Percentiles rank a stretch among this genome's conserved stretches.
Evolutionary conservation across 306 rosid genomes (phyloP).

Genomic region (Aeschynomene evenia): DNA sequence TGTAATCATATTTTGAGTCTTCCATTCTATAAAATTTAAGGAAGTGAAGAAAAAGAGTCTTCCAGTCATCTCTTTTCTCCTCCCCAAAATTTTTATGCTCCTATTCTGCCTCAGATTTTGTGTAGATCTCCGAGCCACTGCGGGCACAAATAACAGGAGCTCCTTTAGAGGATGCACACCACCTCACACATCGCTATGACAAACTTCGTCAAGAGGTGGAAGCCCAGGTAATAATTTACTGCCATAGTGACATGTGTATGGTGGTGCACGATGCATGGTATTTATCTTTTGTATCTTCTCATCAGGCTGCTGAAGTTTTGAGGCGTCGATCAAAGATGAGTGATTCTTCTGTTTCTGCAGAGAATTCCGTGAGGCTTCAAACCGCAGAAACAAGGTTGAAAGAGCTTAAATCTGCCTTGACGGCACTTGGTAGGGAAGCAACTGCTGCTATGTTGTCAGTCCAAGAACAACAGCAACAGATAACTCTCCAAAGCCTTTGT

Average conservation of each 20-base stretch:
- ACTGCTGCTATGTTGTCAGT: slow-evolving; percentile 85
- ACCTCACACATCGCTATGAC: slow-evolving; percentile 78
- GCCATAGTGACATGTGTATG: slow-evolving; percentile 30
- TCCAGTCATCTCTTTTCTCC: slow-evolving; percentile 12
- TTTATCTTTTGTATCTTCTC: slow-evolving; percentile 42
- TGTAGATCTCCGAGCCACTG: slow-evolving; percentile 81
- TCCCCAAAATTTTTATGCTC: slow-evolving; percentile 21
- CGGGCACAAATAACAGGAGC: slow-evolving; percentile 86
- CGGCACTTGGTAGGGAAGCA: slow-evolving; percentile 89
- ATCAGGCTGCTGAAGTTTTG: slow-evolving; percentile 88
- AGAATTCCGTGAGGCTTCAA: slow-evolving; percentile 72
- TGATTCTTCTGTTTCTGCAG: slow-evolving; percentile 71
- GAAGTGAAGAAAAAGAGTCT: neutral
- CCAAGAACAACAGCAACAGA: slow-evolving; percentile 82
- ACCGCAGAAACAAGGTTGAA: slow-evolving; percentile 74
- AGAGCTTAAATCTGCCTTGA: slow-evolving; percentile 80
- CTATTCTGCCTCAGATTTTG: slow-evolving; percentile 57
- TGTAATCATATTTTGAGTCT: slow-evolving; percentile 32
- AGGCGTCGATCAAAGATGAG: slow-evolving; percentile 80
- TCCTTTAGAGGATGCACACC: slow-evolving; percentile 97
- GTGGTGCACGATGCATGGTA: slow-evolving; percentile 31
- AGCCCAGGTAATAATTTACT: slow-evolving; percentile 64
- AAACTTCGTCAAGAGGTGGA: slow-evolving; percentile 84
- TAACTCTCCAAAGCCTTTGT: slow-evolving; percentile 67
- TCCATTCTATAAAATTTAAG: neutral